Percentiles rank a stretch among this genome's conserved stretches.
Evolutionary conservation across 1,284 basidiomycete species (phyloP).

Genomic region (Singerocomus rubriflavus): DNA sequence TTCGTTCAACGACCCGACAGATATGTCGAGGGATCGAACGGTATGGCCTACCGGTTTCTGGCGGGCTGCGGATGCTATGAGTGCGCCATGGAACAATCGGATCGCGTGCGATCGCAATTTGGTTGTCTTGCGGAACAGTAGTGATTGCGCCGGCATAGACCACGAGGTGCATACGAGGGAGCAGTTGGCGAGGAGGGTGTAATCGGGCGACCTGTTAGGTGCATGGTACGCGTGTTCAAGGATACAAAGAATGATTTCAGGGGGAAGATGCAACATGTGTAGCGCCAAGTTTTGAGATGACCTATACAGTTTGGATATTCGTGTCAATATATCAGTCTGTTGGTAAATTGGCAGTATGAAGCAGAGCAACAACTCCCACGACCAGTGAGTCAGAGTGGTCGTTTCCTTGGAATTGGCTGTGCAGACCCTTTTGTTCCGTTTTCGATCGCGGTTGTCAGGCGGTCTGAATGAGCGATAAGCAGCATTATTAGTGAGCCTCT

Average conservation of each 20-base stretch:
- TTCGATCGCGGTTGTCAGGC: background rate
- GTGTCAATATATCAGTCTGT: background rate
- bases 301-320: background rate
- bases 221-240: slow-evolving; percentile 38
- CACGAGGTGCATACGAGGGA: slow-evolving; percentile 39
- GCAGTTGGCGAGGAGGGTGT: slow-evolving; percentile 33
- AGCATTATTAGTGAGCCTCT: background rate
- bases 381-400: background rate
- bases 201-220: slow-evolving; percentile 30
- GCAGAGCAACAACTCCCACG: no score
- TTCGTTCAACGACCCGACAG: slow-evolving; percentile 12
- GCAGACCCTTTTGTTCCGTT: background rate
- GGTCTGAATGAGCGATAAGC: background rate
- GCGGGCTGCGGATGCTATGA: slow-evolving; percentile 17
- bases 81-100: slow-evolving; percentile 15
- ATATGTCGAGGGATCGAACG: slow-evolving; percentile 27
- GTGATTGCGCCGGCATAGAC: slow-evolving; percentile 38
- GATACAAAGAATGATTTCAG: slow-evolving; percentile 45
- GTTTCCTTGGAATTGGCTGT: background rate
- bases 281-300: background rate
- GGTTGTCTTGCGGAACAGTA: slow-evolving; percentile 38
- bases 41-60: slow-evolving; percentile 13
- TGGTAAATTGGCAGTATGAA: no score
- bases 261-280: slow-evolving; percentile 29
- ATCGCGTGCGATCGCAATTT: slow-evolving; percentile 4